Base-by-base conservation (phyloP, 2,329 filamentous ascomycete species). In the Paracorniculantispora psalliotae region DNA sequence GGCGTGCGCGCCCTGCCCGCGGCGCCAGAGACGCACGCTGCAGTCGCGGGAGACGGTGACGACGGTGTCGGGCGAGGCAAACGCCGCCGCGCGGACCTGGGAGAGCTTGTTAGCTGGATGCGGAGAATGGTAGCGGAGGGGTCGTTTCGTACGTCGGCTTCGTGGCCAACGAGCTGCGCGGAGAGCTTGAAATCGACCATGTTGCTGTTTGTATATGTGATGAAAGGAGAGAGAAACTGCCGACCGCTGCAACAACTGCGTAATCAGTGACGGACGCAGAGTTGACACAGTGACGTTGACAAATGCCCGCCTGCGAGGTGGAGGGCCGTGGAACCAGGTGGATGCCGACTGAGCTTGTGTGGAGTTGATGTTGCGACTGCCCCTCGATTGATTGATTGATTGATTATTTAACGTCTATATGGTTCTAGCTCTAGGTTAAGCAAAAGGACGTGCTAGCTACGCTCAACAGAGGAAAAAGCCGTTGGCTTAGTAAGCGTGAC, bases 161-260 rank as follows among this genome's bases (percentile, higher is more conserved):
- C 89, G 73, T 99, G 94, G 69, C 91, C 93, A 66, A 86, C 79
- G 65, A 99, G 83, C 70, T 91, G 89, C 66, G 93, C 92, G 62
- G 94, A 96, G 69, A 99, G 86, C 82, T 93, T 96, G 82, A 91
- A 97, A 72, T 92, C 88, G 74, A 82, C 79, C 89, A 93, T 92
- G 67, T 35, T 66, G 30, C 28, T 47, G 15, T 39, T 37, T 15
- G 26, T 4, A 39, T 59, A 60, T 60, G 60, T 28, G 37, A 44
- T 12, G 12, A 56, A 12, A 52, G 39, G 28, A 21, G 41, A 41
- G 37, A 58, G 52, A 4, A 57, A 46, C 37, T 28, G 15, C 30
- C 48, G 39, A 33, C 44, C 17, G 19, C 41, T 41, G 21, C 19
- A 60, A 58, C 60, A 26, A 21, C 26, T 47, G 49, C 60, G 46